Evolutionary conservation across 73 alveolate species (phyloP).

Genomic region (Halteria grandinella): DNA sequence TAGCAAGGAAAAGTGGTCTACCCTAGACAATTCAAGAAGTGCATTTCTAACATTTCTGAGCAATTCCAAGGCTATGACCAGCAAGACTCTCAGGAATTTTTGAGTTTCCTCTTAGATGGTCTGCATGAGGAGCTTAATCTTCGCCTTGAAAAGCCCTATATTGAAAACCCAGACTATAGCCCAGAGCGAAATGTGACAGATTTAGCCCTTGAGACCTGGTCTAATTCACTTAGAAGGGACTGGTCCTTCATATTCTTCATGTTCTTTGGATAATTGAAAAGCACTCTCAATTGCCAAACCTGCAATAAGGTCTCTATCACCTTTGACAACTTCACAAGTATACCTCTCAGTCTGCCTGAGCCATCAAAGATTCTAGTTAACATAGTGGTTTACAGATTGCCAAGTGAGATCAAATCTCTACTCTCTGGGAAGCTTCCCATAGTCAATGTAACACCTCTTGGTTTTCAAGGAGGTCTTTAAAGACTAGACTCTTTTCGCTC

Average conservation of each 20-base stretch:
- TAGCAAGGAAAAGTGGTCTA: slow-evolving; percentile 62
- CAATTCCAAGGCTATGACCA: slow-evolving; percentile 75
- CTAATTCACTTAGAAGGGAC: slow-evolving; percentile 77
- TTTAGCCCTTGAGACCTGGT: slow-evolving; percentile 78
- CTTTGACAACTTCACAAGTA: slow-evolving; percentile 78
- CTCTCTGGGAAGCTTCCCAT: slow-evolving; percentile 6
- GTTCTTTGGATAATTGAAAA: slow-evolving; percentile 78
- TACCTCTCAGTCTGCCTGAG: slow-evolving; percentile 79
- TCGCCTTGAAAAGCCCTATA: slow-evolving; percentile 70
- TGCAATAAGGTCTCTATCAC: slow-evolving; percentile 72
- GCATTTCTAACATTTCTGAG: slow-evolving; percentile 73
- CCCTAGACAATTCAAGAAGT: slow-evolving; percentile 76
- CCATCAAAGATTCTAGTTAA: slow-evolving; percentile 72
- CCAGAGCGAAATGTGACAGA: slow-evolving; percentile 68
- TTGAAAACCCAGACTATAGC: slow-evolving; percentile 77
- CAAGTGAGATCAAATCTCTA: slow-evolving; percentile 53
- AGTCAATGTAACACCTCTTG: no score
- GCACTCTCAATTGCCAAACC: slow-evolving; percentile 67
- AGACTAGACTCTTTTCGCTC: slow-evolving; percentile 12
- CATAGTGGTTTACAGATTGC: slow-evolving; percentile 75
- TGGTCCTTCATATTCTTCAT: slow-evolving; percentile 78
- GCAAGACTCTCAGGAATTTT: slow-evolving; percentile 87
- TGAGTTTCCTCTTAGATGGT: slow-evolving; percentile 77
- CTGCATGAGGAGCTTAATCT: slow-evolving; percentile 86
- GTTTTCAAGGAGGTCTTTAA: no score